Percentiles rank a stretch among this genome's conserved stretches.
Conservation (phyloP, 225 moss, liverwort and hornwort species). For the Bryum argenteum region DNA sequence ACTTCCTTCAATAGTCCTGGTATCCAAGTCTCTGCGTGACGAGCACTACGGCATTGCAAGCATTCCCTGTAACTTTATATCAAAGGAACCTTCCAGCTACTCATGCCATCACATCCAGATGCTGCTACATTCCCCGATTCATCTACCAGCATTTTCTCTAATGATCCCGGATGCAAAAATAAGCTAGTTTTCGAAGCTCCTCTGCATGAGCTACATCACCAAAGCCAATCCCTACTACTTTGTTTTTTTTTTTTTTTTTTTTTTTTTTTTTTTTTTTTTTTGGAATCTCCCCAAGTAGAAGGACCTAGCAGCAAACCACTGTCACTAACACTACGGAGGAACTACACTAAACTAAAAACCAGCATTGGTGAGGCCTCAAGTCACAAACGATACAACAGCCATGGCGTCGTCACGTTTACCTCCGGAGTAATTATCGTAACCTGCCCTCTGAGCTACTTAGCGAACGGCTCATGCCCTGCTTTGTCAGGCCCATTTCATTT, state of each 20-base stretch:
- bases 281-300: slow-evolving; percentile 11
- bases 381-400: slow-evolving; percentile 80
- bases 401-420: slow-evolving; percentile 96
- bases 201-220: slow-evolving; percentile 3
- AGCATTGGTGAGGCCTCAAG: slow-evolving; percentile 30
- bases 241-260: too few relatives aligned
- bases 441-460: slow-evolving; percentile 69
- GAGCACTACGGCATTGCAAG: slow-evolving; percentile 19
- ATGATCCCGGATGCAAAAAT: neutral
- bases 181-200: neutral
- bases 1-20: slow-evolving; percentile 27
- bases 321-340: slow-evolving; percentile 18
- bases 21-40: neutral
- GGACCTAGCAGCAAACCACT: slow-evolving; percentile 8
- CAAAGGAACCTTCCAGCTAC: slow-evolving; percentile 7
- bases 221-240: too few relatives aligned
- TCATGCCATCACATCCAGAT: slow-evolving; percentile 10
- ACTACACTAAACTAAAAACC: neutral
- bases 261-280: too few relatives aligned
- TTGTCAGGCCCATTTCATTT: slow-evolving; percentile 59
- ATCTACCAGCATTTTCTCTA: slow-evolving; percentile 25
- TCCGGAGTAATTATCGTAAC: slow-evolving; percentile 62
- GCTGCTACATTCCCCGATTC: neutral
- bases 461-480: slow-evolving; percentile 78
- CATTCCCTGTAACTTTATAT: neutral